These are phyloP conservation scores for Coniochaeta ligniaria DNA, from an alignment of 2,329 filamentous ascomycete species.

Conservation along the genomic window DNA sequence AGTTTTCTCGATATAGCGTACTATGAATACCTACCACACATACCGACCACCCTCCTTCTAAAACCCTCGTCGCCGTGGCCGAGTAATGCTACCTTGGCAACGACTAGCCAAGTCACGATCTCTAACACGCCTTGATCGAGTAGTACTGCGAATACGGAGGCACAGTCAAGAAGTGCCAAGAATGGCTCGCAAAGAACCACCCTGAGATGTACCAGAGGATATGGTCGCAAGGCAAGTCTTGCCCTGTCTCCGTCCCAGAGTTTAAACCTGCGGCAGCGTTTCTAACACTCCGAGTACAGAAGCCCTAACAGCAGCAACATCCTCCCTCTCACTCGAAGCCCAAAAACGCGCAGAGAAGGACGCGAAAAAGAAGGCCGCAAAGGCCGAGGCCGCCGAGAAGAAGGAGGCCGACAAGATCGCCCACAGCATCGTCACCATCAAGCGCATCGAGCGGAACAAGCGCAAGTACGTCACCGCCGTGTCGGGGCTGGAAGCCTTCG, in stretches of 20 bases:
- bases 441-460: constrained; percentile 97
- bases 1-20: not conserved
- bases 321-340: constrained; percentile 79
- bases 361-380: constrained; percentile 92
- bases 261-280: not conserved
- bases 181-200: constrained; percentile 80
- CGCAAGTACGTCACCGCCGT: constrained; percentile 93
- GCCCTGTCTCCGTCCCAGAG: not conserved
- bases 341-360: constrained; percentile 95
- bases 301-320: constrained; percentile 75
- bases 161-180: constrained; percentile 92
- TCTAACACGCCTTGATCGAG: constrained; percentile 18
- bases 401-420: constrained; percentile 79
- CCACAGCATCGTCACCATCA: constrained; percentile 78
- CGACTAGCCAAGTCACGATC: not conserved
- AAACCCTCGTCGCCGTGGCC: not conserved
- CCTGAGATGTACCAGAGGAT: constrained; percentile 67
- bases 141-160: constrained; percentile 99
- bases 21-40: not conserved
- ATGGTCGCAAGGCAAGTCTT: constrained; percentile 71
- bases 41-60: not conserved
- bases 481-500: constrained; percentile 83
- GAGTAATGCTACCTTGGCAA: not conserved
- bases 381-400: constrained; percentile 80
- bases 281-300: constrained; percentile 39